Evolutionary conservation across 257 asterid species (phyloP).

Genomic region (Scutellaria baicalensis): DNA sequence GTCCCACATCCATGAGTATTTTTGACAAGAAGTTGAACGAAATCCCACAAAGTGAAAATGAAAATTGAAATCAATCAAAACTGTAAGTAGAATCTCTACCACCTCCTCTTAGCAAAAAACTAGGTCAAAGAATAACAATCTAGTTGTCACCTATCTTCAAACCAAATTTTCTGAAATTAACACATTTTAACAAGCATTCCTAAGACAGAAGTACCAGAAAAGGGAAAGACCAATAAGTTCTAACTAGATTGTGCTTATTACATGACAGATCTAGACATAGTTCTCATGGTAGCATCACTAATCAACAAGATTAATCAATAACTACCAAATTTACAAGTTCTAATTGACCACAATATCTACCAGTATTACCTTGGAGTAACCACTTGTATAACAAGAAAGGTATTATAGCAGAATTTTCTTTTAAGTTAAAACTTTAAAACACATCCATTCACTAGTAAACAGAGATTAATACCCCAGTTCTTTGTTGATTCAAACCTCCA

Average conservation of each 20-base stretch:
- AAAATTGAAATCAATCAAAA: neutral
- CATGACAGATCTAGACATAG: neutral
- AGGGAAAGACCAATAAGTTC: neutral
- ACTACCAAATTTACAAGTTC: neutral
- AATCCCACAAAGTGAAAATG: neutral
- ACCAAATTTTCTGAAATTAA: neutral
- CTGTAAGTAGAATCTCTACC: neutral
- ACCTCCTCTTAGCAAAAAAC: neutral
- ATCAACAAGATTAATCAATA: neutral
- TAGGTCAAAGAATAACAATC: neutral
- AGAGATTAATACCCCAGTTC: slow-evolving; percentile 77
- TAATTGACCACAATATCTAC: neutral
- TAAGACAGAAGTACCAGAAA: neutral
- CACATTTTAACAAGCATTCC: neutral
- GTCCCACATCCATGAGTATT: neutral
- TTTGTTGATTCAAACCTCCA: slow-evolving; percentile 98
- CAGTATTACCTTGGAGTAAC: neutral
- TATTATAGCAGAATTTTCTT: neutral
- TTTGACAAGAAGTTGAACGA: neutral
- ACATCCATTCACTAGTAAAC: neutral
- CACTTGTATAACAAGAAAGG: neutral
- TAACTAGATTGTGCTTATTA: neutral
- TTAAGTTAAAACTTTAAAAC: neutral
- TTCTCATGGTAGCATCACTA: neutral
- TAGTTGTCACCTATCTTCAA: neutral